Evolutionary conservation across 2,329 filamentous ascomycete genomes (phyloP), one percentile per base, ranked within the genome.

Genomic region (Pestalotiopsis sp.): DNA sequence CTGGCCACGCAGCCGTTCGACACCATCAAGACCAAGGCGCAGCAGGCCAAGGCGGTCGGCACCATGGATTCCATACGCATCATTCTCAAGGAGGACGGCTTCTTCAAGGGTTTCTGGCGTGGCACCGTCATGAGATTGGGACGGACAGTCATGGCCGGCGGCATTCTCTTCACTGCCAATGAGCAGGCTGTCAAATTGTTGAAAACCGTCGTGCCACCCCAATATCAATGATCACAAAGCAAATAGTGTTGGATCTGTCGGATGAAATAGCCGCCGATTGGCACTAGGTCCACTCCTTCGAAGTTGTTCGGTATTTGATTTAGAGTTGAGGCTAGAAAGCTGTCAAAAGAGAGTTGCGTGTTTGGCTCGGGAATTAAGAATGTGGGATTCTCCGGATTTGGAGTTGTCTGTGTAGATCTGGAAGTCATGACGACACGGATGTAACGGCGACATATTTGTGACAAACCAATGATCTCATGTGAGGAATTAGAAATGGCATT

Each of bases 101-200:
- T 90, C 2, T 81, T 79, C 44, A 63, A 72, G 20, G 88, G 86
- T 0, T 86, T 91, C 69, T 91, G 89, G 88, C 85, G 85, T 60
- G 88, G 88, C 0, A 91, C 88, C 13, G 86, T 87, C 0, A 91
- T 91, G 89, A 79, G 89, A 58, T 73, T 91, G 22, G 88, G 88
- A 0, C 75, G 88, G 66, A 87, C 88, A 4, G 82, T 91, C 0
- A 82, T 90, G 70, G 73, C 76, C 1, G 76, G 76, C 13, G 76
- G 75, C 4, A 77, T 78, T n/a, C 58, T 78, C 59, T 78, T 77
- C 48, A 75, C 74, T 24, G 75, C 75, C 24, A 77, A 78, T 44
- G 76, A 78, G 69, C 73, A 78, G 70, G 76, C 75, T 56, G 66
- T 72, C 10, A 75, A 73, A 69, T 20, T 73, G 66, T 59, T 77